These are phyloP conservation scores for Baorangia bicolor DNA, from an alignment of 768 basidiomycete species.

Conservation along the genomic window DNA sequence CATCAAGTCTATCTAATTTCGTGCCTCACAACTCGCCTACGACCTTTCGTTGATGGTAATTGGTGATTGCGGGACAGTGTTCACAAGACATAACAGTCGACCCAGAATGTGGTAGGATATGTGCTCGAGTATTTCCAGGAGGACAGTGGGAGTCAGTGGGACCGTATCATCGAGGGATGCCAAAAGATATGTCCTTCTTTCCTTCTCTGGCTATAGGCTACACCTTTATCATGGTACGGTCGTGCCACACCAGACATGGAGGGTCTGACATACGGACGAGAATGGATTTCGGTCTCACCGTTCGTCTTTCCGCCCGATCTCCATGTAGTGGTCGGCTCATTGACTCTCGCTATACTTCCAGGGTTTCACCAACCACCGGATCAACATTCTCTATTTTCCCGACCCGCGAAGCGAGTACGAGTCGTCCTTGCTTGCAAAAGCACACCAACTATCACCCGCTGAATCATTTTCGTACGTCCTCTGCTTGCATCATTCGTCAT, in stretches of 20 bases:
- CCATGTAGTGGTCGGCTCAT: neutral
- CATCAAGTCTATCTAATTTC: no score
- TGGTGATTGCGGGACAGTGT: no score
- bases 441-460: conserved; percentile 39
- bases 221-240: neutral
- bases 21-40: no score
- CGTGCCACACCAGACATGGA: neutral
- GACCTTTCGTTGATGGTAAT: no score
- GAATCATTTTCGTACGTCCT: conserved; percentile 23
- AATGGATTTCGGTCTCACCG: neutral
- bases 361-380: conserved; percentile 88
- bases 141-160: conserved; percentile 92
- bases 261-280: neutral
- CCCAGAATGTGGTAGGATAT: conserved; percentile 82
- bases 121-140: conserved; percentile 81
- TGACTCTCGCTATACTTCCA: conserved; percentile 24
- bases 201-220: no score
- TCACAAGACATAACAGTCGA: conserved; percentile 79
- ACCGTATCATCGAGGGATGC: conserved; percentile 88
- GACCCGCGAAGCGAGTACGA: conserved; percentile 90
- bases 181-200: conserved; percentile 61
- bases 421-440: conserved; percentile 66
- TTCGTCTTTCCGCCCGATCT: neutral
- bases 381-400: conserved; percentile 90
- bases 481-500: neutral